These are phyloP conservation scores for Yarrowia keelungensis DNA, from an alignment of 805 yeast genomes.

Conservation along the genomic window DNA sequence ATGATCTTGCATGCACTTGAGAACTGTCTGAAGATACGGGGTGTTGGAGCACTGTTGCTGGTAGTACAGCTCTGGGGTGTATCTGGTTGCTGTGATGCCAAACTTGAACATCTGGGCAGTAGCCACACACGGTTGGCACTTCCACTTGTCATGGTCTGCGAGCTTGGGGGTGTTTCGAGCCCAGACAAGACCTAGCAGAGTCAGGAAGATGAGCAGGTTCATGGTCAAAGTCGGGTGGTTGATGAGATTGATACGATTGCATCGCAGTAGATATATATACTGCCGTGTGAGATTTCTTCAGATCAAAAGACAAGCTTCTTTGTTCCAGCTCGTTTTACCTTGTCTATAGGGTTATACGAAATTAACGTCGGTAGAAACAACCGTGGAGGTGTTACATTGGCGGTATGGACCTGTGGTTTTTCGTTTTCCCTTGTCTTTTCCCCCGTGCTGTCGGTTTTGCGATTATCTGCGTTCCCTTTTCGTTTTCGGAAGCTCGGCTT, in stretches of 20 bases:
- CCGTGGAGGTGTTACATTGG: background rate
- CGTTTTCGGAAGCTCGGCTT: background rate
- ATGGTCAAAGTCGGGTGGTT: background rate
- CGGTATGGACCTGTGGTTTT: background rate
- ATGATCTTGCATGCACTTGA: slow-evolving; percentile 31
- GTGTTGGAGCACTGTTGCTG: slow-evolving; percentile 26
- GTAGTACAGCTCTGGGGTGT: slow-evolving; percentile 13
- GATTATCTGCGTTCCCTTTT: background rate
- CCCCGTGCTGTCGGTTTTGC: background rate
- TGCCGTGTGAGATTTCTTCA: background rate
- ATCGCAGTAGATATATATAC: slow-evolving; percentile 1
- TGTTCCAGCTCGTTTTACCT: background rate
- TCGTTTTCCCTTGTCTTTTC: background rate
- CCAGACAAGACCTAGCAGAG: slow-evolving; percentile 1
- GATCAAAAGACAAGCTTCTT: background rate
- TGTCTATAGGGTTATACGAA: slow-evolving; percentile 10
- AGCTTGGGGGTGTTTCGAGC: slow-evolving; percentile 13
- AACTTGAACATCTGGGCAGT: slow-evolving; percentile 24
- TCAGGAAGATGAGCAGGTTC: slow-evolving; percentile 11
- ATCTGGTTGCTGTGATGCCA: slow-evolving; percentile 20
- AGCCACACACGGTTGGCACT: slow-evolving; percentile 22
- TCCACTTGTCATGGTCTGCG: slow-evolving; percentile 18
- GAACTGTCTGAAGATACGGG: slow-evolving; percentile 22
- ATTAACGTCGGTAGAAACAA: slow-evolving; percentile 4
- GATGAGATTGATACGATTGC: background rate